phyloP scores from a whole-genome alignment of 2,329 filamentous ascomycete species.

The Aspergillus tanneri region DNA sequence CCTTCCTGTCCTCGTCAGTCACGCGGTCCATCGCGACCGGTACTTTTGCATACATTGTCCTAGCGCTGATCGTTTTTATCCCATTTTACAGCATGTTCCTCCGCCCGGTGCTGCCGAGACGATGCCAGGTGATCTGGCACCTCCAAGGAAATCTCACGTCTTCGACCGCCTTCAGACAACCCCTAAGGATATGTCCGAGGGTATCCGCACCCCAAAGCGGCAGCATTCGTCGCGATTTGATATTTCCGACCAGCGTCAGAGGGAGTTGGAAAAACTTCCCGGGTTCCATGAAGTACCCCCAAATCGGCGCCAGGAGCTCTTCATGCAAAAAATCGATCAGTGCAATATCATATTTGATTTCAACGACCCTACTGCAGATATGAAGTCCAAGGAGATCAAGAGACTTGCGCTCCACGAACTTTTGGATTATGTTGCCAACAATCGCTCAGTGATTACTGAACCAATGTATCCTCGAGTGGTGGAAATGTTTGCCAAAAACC shows the following conservation, averaged over 20 bases:
- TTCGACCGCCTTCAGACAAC: constrained; percentile 89
- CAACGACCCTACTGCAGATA: constrained; percentile 95
- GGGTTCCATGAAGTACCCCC: constrained; percentile 97
- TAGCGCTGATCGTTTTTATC: constrained; percentile 3
- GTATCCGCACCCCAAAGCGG: constrained; percentile 88
- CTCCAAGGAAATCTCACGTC: constrained; percentile 89
- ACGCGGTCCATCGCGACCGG: background rate
- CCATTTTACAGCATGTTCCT: constrained; percentile 69
- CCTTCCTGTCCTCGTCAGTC: constrained; percentile 1
- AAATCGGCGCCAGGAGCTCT: constrained; percentile 89
- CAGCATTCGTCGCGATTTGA: constrained; percentile 98
- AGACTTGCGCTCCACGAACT: constrained; percentile 91
- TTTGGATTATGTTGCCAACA: constrained; percentile 97
- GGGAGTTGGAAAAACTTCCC: constrained; percentile 93
- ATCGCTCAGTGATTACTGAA: constrained; percentile 96
- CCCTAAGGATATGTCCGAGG: constrained; percentile 94
- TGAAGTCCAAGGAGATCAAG: constrained; percentile 99
- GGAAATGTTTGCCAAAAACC: constrained; percentile 98
- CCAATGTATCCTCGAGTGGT: constrained; percentile 98
- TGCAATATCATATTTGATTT: constrained; percentile 99
- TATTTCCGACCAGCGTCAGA: constrained; percentile 82
- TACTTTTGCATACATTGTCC: background rate
- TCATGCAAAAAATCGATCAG: constrained; percentile 99
- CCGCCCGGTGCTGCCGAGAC: constrained; percentile 92
- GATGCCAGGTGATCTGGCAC: constrained; percentile 95